Evolutionary conservation across 108 stramenopile species (phyloP).

Genomic region (Heterococcus sp.): DNA sequence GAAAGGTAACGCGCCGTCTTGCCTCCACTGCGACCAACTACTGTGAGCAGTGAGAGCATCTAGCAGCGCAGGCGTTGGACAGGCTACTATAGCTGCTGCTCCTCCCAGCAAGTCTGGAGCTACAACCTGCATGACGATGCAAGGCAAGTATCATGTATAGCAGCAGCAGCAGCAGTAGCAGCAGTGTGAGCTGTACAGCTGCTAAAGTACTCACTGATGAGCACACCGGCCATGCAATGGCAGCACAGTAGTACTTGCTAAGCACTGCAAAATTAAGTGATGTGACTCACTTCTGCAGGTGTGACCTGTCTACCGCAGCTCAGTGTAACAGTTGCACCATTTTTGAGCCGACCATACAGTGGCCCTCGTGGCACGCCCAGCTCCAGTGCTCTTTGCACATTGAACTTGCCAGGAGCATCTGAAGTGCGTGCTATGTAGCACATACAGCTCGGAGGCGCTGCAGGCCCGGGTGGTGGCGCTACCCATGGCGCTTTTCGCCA

Average conservation of each 20-base stretch:
- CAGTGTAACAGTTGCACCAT: constrained; percentile 20
- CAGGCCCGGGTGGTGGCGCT: background rate
- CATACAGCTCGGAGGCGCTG: constrained; percentile 8
- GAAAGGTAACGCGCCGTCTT: too few species aligned
- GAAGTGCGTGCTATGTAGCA: constrained; percentile 19
- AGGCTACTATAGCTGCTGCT: constrained; percentile 9
- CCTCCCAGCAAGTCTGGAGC: background rate
- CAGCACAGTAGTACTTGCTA: too few species aligned
- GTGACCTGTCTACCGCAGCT: constrained; percentile 3
- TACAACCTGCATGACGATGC: constrained; percentile 25
- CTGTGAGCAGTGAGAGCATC: constrained; percentile 14
- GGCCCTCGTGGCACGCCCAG: constrained; percentile 28
- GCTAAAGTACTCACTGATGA: too few species aligned
- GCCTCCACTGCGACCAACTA: constrained; percentile 2
- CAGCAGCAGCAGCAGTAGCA: too few species aligned
- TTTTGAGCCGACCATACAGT: constrained; percentile 26
- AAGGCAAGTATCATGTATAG: too few species aligned
- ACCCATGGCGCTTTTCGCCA: too few species aligned
- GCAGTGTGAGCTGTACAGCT: too few species aligned
- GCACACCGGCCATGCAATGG: too few species aligned
- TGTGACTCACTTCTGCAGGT: too few species aligned
- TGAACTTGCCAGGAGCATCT: constrained; percentile 30
- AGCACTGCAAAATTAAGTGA: too few species aligned
- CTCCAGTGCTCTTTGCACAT: constrained; percentile 7
- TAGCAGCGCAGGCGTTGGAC: constrained; percentile 18